A percentile compares a stretch with the other conserved stretches of the same genome.
These are phyloP conservation scores for Annulohypoxylon truncatum DNA, from an alignment of 2,329 filamentous ascomycete genomes.

Conservation along the genomic window DNA sequence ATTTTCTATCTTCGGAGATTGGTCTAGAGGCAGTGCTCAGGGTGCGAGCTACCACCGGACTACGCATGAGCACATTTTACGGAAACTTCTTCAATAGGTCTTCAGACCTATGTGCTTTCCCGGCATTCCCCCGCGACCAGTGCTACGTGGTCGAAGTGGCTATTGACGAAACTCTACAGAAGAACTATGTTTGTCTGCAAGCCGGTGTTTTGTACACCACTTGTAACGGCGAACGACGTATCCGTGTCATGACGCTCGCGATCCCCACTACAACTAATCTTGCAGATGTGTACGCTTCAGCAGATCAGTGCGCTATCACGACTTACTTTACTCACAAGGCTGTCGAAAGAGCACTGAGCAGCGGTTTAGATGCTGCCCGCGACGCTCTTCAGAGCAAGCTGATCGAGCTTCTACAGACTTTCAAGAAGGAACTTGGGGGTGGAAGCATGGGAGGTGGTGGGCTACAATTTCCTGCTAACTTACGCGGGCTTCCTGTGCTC, in stretches of 20 bases:
- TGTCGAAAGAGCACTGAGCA: slow-evolving; percentile 87
- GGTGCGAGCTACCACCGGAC: slow-evolving; percentile 91
- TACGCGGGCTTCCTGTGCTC: slow-evolving; percentile 86
- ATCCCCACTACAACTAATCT: slow-evolving; percentile 92
- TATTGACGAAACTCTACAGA: slow-evolving; percentile 93
- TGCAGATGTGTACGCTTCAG: slow-evolving; percentile 92
- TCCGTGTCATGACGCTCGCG: slow-evolving; percentile 91
- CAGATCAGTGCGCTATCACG: slow-evolving; percentile 92
- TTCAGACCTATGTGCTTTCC: slow-evolving; percentile 97
- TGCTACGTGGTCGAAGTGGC: slow-evolving; percentile 98
- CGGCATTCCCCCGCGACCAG: slow-evolving; percentile 96
- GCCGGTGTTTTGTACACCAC: slow-evolving; percentile 96
- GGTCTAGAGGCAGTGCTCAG: slow-evolving; percentile 95
- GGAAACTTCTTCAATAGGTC: slow-evolving; percentile 99
- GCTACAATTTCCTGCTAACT: slow-evolving; percentile 92
- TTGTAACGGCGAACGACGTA: slow-evolving; percentile 95
- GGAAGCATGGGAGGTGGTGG: slow-evolving; percentile 93
- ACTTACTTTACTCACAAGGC: slow-evolving; percentile 98
- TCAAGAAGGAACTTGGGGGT: slow-evolving; percentile 95
- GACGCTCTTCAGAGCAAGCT: slow-evolving; percentile 93
- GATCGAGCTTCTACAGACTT: slow-evolving; percentile 91
- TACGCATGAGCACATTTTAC: slow-evolving; percentile 98
- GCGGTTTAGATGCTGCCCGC: slow-evolving; percentile 87
- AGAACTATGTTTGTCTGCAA: slow-evolving; percentile 92
- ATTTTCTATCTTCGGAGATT: slow-evolving; percentile 96